Conservation (phyloP, 345 rosid genomes). For the Gossypium turneri region DNA sequence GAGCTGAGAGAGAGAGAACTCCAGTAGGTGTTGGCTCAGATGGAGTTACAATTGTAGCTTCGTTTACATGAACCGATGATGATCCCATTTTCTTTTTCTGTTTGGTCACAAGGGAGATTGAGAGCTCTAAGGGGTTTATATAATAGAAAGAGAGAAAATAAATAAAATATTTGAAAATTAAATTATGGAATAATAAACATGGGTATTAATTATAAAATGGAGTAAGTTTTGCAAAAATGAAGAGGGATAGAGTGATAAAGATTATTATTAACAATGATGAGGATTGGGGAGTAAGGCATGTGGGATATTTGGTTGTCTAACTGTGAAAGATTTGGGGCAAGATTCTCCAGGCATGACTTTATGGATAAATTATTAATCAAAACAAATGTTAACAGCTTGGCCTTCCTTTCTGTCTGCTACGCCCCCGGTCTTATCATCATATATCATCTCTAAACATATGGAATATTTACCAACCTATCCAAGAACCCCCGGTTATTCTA, state of each 20-base stretch:
- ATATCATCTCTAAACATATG: too few relatives aligned
- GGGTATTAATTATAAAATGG: neutral
- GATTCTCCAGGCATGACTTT: too few relatives aligned
- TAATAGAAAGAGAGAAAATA: neutral
- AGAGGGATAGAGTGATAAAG: neutral
- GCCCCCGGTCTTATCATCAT: too few relatives aligned
- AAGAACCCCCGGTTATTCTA: too few relatives aligned
- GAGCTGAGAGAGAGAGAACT: slow-evolving; percentile 63
- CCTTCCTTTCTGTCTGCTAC: too few relatives aligned
- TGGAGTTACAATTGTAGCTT: slow-evolving; percentile 52
- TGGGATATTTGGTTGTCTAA: slow-evolving; percentile 23
- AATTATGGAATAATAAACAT: too few relatives aligned
- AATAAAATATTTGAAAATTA: too few relatives aligned
- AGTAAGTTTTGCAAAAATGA: neutral
- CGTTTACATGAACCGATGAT: slow-evolving; percentile 43
- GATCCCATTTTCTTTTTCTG: slow-evolving; percentile 33
- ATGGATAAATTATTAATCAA: too few relatives aligned
- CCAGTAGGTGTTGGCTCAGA: slow-evolving; percentile 54
- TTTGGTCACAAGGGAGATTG: neutral
- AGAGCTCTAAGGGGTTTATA: slow-evolving; percentile 19
- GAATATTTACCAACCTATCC: too few relatives aligned
- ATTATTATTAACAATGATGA: neutral
- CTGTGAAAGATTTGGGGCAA: slow-evolving; percentile 63
- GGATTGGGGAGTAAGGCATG: neutral
- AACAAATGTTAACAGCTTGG: too few relatives aligned